These are phyloP conservation scores for Saccharomycopsis sp. DNA, from an alignment of 805 yeast genomes.

Conservation along the genomic window DNA sequence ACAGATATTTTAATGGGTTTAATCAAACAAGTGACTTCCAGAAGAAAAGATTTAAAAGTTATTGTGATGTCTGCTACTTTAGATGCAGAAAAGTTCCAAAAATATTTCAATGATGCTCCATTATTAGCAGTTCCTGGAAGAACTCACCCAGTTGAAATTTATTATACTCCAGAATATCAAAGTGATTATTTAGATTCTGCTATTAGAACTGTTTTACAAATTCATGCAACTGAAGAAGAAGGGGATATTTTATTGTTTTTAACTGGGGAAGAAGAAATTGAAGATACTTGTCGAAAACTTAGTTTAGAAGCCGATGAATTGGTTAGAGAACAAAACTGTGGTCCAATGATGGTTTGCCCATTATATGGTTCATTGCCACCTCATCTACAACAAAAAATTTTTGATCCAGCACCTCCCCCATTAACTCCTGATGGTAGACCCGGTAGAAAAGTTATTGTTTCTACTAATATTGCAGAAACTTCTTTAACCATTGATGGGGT, in stretches of 20 bases:
- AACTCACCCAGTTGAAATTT: slow-evolving; percentile 94
- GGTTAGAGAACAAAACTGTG: slow-evolving; percentile 80
- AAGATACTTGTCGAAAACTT: slow-evolving; percentile 88
- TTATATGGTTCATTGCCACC: slow-evolving; percentile 96
- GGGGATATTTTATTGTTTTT: slow-evolving; percentile 83
- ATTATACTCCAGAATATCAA: slow-evolving; percentile 94
- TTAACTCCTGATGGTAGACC: slow-evolving; percentile 69
- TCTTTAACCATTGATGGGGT: slow-evolving; percentile 96
- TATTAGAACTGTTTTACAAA: slow-evolving; percentile 88
- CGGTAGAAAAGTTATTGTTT: slow-evolving; percentile 87
- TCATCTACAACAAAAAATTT: slow-evolving; percentile 85
- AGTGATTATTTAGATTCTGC: slow-evolving; percentile 93
- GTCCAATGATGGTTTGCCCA: slow-evolving; percentile 85
- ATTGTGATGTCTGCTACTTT: slow-evolving; percentile 96
- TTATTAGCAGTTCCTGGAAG: slow-evolving; percentile 95
- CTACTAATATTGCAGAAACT: slow-evolving; percentile 96
- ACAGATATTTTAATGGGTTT: slow-evolving; percentile 96
- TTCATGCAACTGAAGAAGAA: slow-evolving; percentile 91
- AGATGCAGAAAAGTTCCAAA: slow-evolving; percentile 93
- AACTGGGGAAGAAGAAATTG: slow-evolving; percentile 97
- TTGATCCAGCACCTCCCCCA: slow-evolving; percentile 80
- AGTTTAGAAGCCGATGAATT: slow-evolving; percentile 82
- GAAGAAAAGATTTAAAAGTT: slow-evolving; percentile 83
- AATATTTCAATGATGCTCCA: slow-evolving; percentile 85
- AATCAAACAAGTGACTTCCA: slow-evolving; percentile 64